Percentiles rank a stretch among this genome's conserved stretches.
Conservation (phyloP, 352 stramenopile genomes). For the Blastocystis sp. region DNA sequence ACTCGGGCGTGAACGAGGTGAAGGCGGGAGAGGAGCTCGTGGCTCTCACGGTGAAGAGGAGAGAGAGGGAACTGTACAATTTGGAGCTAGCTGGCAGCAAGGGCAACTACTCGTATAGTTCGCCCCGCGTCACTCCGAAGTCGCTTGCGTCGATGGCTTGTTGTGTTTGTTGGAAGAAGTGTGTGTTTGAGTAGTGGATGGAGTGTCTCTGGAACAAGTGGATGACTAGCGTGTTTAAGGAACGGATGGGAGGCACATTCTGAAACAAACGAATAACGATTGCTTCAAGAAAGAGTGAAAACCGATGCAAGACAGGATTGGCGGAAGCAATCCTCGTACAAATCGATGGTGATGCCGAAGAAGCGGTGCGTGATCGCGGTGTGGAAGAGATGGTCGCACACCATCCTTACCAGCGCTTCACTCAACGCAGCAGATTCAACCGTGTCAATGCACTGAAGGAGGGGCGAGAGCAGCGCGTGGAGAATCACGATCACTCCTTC, state of each 20-base stretch:
- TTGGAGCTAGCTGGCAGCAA: background rate
- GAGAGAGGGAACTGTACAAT: background rate
- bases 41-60: constrained; percentile 20
- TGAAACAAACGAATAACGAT: background rate
- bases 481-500: background rate
- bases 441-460: background rate
- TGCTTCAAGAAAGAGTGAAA: constrained; percentile 3
- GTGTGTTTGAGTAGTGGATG: background rate
- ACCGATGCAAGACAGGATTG: background rate
- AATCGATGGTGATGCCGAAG: background rate
- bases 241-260: background rate
- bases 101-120: background rate
- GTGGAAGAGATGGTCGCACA: background rate
- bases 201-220: background rate
- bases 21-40: constrained; percentile 17
- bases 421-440: no score
- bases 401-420: no score
- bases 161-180: constrained; percentile 4
- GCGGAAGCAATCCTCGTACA: background rate
- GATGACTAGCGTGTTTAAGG: background rate
- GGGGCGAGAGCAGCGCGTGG: background rate
- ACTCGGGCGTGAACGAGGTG: constrained; percentile 1
- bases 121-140: background rate
- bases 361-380: background rate
- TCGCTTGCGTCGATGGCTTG: background rate